phyloP scores from a whole-genome alignment of 2,329 filamentous ascomycete genomes.

The Hypoxylon sp. region DNA sequence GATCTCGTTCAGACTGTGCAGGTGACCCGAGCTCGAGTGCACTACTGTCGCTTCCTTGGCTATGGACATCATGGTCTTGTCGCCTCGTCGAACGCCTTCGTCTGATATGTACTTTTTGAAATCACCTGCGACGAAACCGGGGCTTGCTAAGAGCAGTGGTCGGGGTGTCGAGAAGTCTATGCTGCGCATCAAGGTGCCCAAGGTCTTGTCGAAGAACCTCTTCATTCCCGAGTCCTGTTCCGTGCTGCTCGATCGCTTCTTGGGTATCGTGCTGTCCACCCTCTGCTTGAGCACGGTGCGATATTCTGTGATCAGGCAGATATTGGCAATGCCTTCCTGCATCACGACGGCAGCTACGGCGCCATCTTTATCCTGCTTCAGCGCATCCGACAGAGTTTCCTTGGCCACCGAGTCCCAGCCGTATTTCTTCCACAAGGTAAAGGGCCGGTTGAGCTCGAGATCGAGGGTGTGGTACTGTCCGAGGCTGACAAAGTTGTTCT shows the following conservation, averaged over 20 bases:
- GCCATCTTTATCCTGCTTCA: slow-evolving; percentile 79
- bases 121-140: slow-evolving; percentile 83
- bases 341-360: slow-evolving; percentile 91
- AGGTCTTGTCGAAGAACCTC: slow-evolving; percentile 79
- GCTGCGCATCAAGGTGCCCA: slow-evolving; percentile 78
- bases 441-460: slow-evolving; percentile 85
- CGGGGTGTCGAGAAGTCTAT: slow-evolving; percentile 76
- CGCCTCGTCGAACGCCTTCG: slow-evolving; percentile 62
- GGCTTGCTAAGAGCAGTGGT: slow-evolving; percentile 84
- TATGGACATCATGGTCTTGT: slow-evolving; percentile 73
- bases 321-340: slow-evolving; percentile 86
- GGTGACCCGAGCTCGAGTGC: slow-evolving; percentile 83
- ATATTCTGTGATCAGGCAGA: slow-evolving; percentile 82
- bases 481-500: slow-evolving; percentile 61
- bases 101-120: slow-evolving; percentile 79
- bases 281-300: slow-evolving; percentile 77
- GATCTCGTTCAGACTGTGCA: slow-evolving; percentile 88
- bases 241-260: slow-evolving; percentile 69
- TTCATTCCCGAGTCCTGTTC: slow-evolving; percentile 76
- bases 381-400: slow-evolving; percentile 78
- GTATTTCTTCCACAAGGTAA: slow-evolving; percentile 83
- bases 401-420: slow-evolving; percentile 92
- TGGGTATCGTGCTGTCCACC: slow-evolving; percentile 71
- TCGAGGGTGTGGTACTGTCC: slow-evolving; percentile 72
- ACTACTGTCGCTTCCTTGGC: slow-evolving; percentile 74